Base-by-base conservation (phyloP, 179 eudicot species). In the Amaranthus tricolor region DNA sequence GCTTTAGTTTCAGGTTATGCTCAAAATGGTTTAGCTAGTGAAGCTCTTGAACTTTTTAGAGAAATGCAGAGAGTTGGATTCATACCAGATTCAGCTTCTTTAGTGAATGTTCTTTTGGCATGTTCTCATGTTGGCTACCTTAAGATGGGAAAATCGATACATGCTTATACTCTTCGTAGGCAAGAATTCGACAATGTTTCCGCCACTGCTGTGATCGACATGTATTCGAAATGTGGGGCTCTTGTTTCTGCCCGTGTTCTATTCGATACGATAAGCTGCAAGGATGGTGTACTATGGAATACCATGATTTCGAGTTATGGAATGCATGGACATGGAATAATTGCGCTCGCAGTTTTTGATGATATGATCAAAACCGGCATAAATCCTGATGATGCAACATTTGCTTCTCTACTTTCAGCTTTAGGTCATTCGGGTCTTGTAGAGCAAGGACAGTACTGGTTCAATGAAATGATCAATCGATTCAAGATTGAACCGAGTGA, bases 141-240 rank as follows among this genome's bases (percentile, higher is more conserved):
- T 66, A 85, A 81, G 78, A 63, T 80, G 76, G 96, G 96, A 54
- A 83, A 75, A 67, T 88, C 91, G n/a, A 75, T 92, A 53, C 97
- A 92, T 72, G 93, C 90, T 49, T 90, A 77, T 77, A 75, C 84
- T 19, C 70, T 85, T 60, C 88, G 89, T 55, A 88, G 82, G 76
- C 68, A 80, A 7, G 81, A 80, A 6, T 47, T 83, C 72, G 88
- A 91, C 71, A 77, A 73, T 68, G 81, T 83, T 62, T 81, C 82
- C 4, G 85, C 83, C 45, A 92, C 97, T 72, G 88, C 96, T 43
- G 68, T 88, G 74, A 88, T 90, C 48, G 97, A 92, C 77, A 86
- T 87, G 91, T 92, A 92, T 69, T 85, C 93, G 11, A 92, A 92
- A 86, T 92, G 97, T 74, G 97, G 97, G 57, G 73, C 82, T 56